A percentile compares a stretch with the other conserved stretches of the same genome.
Conservation (phyloP, 2,329 filamentous ascomycete species). For the Teratosphaeriaceae sp. region DNA sequence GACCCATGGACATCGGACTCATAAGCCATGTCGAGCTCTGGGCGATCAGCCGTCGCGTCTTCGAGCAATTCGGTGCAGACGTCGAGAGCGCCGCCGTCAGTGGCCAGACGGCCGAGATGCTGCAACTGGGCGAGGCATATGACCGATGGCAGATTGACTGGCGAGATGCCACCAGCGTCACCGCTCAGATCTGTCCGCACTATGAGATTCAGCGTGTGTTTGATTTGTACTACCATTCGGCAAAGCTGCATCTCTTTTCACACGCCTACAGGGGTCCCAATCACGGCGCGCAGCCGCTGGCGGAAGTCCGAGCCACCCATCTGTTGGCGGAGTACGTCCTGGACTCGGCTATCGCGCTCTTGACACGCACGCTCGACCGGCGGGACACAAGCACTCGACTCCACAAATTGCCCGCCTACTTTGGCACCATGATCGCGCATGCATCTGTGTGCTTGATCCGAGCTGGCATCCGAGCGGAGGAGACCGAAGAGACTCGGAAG, state of each 20-base stretch:
- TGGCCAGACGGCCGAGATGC: background rate
- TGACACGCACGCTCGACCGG: background rate
- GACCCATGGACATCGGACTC: conserved; percentile 10
- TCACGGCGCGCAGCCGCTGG: background rate
- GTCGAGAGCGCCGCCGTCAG: background rate
- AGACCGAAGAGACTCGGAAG: background rate
- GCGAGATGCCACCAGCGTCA: background rate
- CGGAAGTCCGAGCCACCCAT: background rate
- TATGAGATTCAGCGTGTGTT: background rate
- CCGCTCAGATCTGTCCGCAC: too few relatives aligned
- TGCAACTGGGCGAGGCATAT: background rate
- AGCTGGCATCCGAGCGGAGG: background rate
- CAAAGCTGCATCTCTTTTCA: conserved; percentile 6
- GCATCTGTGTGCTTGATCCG: conserved; percentile 2
- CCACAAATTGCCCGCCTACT: conserved; percentile 6
- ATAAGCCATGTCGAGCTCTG: conserved; percentile 7
- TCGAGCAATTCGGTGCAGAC: conserved; percentile 15
- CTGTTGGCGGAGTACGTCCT: background rate
- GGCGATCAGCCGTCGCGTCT: conserved; percentile 12
- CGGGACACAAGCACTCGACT: background rate
- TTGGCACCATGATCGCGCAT: conserved; percentile 6
- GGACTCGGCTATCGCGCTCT: background rate
- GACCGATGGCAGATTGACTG: background rate
- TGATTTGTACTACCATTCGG: conserved; percentile 5
- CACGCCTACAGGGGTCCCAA: background rate